Conservation (phyloP, 768 basidiomycete genomes). For the Neoboletus brunneissimus region DNA sequence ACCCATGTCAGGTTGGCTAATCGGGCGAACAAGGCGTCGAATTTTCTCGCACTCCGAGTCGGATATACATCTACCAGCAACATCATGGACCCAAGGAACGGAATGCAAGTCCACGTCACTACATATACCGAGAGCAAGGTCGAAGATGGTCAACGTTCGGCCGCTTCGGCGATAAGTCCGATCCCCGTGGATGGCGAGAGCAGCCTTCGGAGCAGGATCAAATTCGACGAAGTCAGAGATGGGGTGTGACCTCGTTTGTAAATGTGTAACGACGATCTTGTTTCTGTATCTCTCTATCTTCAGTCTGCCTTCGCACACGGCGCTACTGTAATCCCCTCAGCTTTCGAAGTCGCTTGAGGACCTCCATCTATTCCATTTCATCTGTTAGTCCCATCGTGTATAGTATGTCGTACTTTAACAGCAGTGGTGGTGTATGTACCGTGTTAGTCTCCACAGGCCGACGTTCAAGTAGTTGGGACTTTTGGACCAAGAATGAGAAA, state of each 20-base stretch:
- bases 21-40: neutral
- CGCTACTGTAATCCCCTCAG: neutral
- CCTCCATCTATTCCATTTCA: neutral
- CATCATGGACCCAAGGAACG: neutral
- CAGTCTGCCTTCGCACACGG: neutral
- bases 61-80: neutral
- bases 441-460: neutral
- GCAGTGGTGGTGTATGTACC: too few species aligned
- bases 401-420: neutral
- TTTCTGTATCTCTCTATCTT: neutral
- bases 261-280: neutral
- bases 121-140: neutral
- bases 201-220: constrained; percentile 8
- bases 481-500: neutral
- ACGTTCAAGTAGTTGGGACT: neutral
- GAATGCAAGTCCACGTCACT: neutral
- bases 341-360: neutral
- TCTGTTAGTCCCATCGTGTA: neutral
- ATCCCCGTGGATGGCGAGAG: neutral
- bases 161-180: too few species aligned
- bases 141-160: neutral
- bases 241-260: too few species aligned
- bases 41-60: neutral
- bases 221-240: neutral
- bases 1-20: constrained; percentile 2